Base-by-base conservation (phyloP, 495 filamentous ascomycete genomes). In the Aspergillus campestris region DNA sequence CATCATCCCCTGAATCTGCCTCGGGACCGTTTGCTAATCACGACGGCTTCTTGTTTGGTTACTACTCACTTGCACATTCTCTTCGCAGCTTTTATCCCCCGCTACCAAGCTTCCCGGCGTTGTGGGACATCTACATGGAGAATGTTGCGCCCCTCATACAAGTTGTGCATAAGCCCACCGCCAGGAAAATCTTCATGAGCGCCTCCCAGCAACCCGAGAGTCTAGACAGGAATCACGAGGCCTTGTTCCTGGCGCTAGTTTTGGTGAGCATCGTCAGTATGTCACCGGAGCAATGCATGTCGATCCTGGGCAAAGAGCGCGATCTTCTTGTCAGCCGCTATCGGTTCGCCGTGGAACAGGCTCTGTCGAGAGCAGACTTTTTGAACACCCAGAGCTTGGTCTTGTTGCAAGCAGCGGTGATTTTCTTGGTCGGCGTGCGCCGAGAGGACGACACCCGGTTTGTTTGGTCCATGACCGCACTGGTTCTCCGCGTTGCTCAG, bases 401-500 rank as follows among this genome's bases (percentile, higher is more conserved):
- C 7, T 78, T 88, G 1, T 58, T 92, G 6, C 87, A 94, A 60
- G 89, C 88, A 3, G 81, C 87, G 34, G 74, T 87, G 8, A 65
- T 94, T 8, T 94, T 87, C 53, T 62, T 88, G 38, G 67, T 72
- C 45, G 73, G 79, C 30, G 76, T 84, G 14, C 80, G 80, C 24
- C 66, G 79, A 35, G 74, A 83, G 43, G 82, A 86, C 53, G 77
- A 84, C 42, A 77, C 78, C 4, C 70, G 77, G 10, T 84, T 84
- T 53, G 72, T 71, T 8, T 88, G 82, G 78, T 75, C 82, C 11
- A 69, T 89, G 59, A 81, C 75, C 8, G 79, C 80, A 5, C 64
- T 94, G 5, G 73, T 83, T 10, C 73, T 94, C 31, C 80, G 89
- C n/a, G 82, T 94, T 50, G 84, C 82, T 8, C 84, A 91, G 49